phyloP scores from a whole-genome alignment of 2,329 filamentous ascomycete species.

The Pseudogymnoascus sp. region DNA sequence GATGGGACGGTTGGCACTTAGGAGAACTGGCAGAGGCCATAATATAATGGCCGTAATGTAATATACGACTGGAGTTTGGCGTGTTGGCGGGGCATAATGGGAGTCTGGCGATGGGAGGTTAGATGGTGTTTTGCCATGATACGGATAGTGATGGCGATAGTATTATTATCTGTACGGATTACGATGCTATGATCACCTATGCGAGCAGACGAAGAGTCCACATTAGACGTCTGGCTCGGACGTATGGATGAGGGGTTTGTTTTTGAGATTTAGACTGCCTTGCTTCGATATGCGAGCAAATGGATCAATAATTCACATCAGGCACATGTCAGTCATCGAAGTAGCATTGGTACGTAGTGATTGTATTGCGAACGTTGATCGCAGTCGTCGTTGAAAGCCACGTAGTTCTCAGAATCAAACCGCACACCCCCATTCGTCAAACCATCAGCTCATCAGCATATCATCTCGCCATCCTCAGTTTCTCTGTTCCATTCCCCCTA shows the following conservation, averaged over 20 bases:
- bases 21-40: not conserved
- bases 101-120: not conserved
- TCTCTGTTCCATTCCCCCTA: not conserved
- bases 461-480: not conserved
- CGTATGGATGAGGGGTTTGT: not conserved
- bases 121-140: not conserved
- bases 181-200: not conserved
- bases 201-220: not conserved
- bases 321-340: not conserved
- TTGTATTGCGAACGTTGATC: constrained; percentile 7
- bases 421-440: constrained; percentile 1
- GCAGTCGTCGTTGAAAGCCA: constrained; percentile 6
- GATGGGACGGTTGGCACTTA: constrained; percentile 15
- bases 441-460: not conserved
- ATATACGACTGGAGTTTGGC: constrained; percentile 4
- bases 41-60: not conserved
- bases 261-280: not conserved
- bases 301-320: not conserved
- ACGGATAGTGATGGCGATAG: not conserved
- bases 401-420: not conserved
- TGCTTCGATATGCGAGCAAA: not conserved
- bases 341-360: constrained; percentile 1
- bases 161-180: constrained; percentile 3
- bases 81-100: not conserved
- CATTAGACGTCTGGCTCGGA: not conserved